Base-by-base conservation (phyloP, 441 rosid species). In the Biscutella auriculata region DNA sequence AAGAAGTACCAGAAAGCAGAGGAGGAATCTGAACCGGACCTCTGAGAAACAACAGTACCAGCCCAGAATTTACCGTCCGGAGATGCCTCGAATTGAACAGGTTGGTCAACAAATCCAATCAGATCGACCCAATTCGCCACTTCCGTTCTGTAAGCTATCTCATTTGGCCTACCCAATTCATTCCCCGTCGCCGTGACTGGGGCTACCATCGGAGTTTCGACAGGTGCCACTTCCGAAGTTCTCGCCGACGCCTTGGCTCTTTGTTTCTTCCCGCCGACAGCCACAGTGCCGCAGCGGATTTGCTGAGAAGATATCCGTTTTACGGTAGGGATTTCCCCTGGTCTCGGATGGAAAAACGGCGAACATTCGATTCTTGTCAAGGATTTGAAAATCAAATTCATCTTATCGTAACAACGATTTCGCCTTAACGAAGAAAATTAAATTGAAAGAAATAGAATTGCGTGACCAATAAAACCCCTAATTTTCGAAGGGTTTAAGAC, bases 21-120 rank as follows among this genome's bases (percentile, higher is more conserved):
- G 16, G 80, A 59, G n/a, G n/a, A n/a, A 36, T 61, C 69, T 48
- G 64, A 42, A 50, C 55, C 11, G 12, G 80, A 28, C 40, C 76
- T 50, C 63, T 67, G 79, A 1, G 83, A 67, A 37, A 81, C 66
- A 36, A 78, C 79, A 42, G 86, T 81, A 5, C 73, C 78, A 5
- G 86, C 83, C 79, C 81, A 76, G 65, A 57, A 74, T 64, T 76
- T 76, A n/a, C 82, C 82, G 58, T 78, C 82, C 3, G 81, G 34
- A 46, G 76, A 65, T 50, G 75, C 65, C 46, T 76, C 54, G 34
- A 62, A 69, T 29, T 78, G 79, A 48, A 80, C 79, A 1, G 77
- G 79, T 65, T 72, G 69, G 67, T 72, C 66, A 62, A 77, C 66
- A 49, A 29, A 64, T 4, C 82, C 85, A 2, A 69, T 67, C 47